A percentile compares a stretch with the other conserved stretches of the same genome.
Evolutionary conservation across 192 early-diverging fungal species (phyloP).

Genomic region (Coemansia sp.): DNA sequence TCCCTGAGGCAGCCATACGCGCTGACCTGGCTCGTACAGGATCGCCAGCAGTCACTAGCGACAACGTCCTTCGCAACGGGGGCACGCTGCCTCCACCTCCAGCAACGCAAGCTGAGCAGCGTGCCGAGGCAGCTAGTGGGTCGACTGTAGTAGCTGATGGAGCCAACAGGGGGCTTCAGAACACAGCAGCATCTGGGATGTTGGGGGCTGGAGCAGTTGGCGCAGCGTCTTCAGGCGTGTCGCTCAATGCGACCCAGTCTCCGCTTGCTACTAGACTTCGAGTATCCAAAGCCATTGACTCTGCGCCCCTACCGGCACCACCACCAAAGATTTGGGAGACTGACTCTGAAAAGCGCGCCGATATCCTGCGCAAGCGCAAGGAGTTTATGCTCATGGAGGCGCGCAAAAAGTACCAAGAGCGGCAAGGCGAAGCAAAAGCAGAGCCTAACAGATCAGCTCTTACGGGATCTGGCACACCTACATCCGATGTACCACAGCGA

Average conservation of each 20-base stretch:
- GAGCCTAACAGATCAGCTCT: neutral
- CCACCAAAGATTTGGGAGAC: constrained; percentile 49
- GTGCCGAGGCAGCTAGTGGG: constrained; percentile 7
- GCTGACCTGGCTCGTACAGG: constrained; percentile 77
- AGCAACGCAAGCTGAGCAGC: constrained; percentile 25
- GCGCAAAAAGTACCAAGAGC: constrained; percentile 44
- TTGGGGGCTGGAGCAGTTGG: neutral
- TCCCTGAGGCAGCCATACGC: constrained; percentile 70
- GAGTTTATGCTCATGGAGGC: constrained; percentile 53
- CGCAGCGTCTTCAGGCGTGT: constrained; percentile 19
- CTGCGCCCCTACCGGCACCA: constrained; percentile 19
- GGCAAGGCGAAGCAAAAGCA: constrained; percentile 7
- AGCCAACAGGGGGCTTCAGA: constrained; percentile 3
- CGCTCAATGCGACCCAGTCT: constrained; percentile 37
- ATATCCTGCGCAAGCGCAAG: constrained; percentile 39
- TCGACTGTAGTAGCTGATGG: neutral
- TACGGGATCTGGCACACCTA: neutral
- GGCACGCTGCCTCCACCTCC: constrained; percentile 44
- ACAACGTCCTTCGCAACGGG: constrained; percentile 72
- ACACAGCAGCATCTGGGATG: neutral
- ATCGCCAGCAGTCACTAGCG: constrained; percentile 77
- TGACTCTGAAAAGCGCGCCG: constrained; percentile 34
- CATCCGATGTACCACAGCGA: neutral
- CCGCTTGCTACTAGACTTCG: constrained; percentile 39
- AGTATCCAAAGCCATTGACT: constrained; percentile 21